Conservation (phyloP, 352 stramenopile genomes). For the Plasmopara viticola region DNA sequence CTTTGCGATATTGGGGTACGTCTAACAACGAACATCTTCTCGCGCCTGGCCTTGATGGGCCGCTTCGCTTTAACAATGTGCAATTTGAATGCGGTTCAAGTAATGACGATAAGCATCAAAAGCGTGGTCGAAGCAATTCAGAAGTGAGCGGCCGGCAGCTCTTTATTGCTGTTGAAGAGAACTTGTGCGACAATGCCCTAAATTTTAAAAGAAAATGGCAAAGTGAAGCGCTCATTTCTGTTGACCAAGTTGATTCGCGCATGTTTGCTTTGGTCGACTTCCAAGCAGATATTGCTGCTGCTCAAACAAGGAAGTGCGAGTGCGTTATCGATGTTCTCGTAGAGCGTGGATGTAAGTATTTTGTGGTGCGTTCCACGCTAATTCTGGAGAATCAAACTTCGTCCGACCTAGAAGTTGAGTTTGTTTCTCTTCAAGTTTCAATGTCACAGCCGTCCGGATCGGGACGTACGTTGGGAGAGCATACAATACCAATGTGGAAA, state of each 20-base stretch:
- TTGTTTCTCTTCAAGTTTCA: conserved; percentile 47
- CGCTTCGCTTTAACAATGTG: conserved; percentile 45
- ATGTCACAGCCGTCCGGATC: conserved; percentile 30
- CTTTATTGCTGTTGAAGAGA: conserved; percentile 67
- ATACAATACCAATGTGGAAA: conserved; percentile 62
- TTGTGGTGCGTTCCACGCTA: conserved; percentile 76
- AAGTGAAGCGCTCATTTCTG: conserved; percentile 67
- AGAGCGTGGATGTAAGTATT: conserved; percentile 82
- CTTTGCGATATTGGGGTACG: conserved; percentile 65
- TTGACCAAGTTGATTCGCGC: conserved; percentile 79
- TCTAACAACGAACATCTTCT: conserved; percentile 53
- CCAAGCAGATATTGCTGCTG: conserved; percentile 38
- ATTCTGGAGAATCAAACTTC: conserved; percentile 80
- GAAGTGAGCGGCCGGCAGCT: conserved; percentile 38
- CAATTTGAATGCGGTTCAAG: conserved; percentile 2
- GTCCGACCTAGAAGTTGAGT: conserved; percentile 82
- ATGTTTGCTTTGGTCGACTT: conserved; percentile 74
- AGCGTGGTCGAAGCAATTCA: conserved; percentile 14
- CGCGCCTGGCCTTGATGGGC: conserved; percentile 48
- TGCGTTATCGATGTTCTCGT: conserved; percentile 83
- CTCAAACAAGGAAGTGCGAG: conserved; percentile 66
- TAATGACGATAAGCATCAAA: conserved; percentile 10
- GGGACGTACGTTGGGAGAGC: conserved; percentile 23
- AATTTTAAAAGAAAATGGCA: conserved; percentile 48
- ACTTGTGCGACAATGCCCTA: conserved; percentile 24